Conservation (phyloP, 2,329 filamentous ascomycete genomes). For the Diaporthe velutina region DNA sequence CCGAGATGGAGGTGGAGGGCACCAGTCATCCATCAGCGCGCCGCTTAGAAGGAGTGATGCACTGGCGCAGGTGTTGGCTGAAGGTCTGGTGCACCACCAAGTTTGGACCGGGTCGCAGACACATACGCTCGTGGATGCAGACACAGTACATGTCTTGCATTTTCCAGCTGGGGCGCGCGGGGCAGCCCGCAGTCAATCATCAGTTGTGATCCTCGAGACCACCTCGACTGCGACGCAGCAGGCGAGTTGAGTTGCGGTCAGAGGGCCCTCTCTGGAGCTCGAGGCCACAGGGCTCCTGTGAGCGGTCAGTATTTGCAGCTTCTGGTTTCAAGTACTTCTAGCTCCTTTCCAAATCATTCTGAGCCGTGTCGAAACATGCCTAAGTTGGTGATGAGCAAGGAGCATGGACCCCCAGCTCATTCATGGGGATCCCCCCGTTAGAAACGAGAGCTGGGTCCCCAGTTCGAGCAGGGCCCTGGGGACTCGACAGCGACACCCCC, state of each 20-base stretch:
- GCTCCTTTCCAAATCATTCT: constrained; percentile 37
- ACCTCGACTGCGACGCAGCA: constrained; percentile 13
- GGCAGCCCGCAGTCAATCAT: constrained; percentile 13
- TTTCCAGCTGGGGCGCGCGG: constrained; percentile 26
- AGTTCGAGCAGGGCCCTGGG: constrained; percentile 21
- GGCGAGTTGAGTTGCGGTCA: constrained; percentile 14
- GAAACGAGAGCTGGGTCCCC: constrained; percentile 29
- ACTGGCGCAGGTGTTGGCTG: constrained; percentile 17
- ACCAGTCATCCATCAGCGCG: not conserved
- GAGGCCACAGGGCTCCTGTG: constrained; percentile 7
- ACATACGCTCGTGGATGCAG: constrained; percentile 13
- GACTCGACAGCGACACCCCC: constrained; percentile 16
- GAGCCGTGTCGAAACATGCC: constrained; percentile 36
- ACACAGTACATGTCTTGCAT: constrained; percentile 14
- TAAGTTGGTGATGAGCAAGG: constrained; percentile 30
- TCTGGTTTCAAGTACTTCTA: constrained; percentile 40
- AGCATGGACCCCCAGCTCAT: constrained; percentile 28
- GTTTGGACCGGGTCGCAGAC: constrained; percentile 5
- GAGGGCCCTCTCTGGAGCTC: constrained; percentile 15
- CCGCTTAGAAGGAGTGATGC: constrained; percentile 15
- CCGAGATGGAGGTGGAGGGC: constrained; percentile 20
- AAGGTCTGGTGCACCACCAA: constrained; percentile 24
- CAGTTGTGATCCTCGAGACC: constrained; percentile 17
- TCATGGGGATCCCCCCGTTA: constrained; percentile 14
- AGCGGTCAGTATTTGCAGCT: constrained; percentile 19